Percentiles rank a stretch among this genome's conserved stretches.
Evolutionary conservation across 2,329 filamentous ascomycete species (phyloP).

Genomic region (Colletotrichum tamarilloi): DNA sequence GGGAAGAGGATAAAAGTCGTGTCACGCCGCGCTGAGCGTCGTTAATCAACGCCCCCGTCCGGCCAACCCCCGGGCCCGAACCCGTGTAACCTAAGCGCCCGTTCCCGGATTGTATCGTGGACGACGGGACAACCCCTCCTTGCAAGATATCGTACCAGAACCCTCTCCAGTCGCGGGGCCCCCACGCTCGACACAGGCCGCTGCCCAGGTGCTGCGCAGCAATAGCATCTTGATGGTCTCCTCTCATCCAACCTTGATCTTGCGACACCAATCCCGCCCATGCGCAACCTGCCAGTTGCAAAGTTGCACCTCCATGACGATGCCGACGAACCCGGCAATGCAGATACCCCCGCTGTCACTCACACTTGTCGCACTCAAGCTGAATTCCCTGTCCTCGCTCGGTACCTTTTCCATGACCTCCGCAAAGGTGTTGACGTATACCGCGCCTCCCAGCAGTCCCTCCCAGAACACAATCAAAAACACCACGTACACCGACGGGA

Average conservation of each 20-base stretch:
- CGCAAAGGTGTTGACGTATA: constrained; percentile 97
- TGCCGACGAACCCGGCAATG: constrained; percentile 85
- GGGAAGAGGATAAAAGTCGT: neutral
- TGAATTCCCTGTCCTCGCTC: constrained; percentile 86
- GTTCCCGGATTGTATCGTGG: neutral
- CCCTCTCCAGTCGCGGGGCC: neutral
- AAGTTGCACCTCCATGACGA: constrained; percentile 82
- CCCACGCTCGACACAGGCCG: neutral
- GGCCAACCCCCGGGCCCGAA: neutral
- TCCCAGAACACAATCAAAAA: constrained; percentile 94
- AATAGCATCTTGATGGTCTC: neutral
- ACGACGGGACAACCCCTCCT: neutral
- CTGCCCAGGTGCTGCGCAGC: neutral
- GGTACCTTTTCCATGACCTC: constrained; percentile 89
- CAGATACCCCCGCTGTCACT: constrained; percentile 94
- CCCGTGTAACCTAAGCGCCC: neutral
- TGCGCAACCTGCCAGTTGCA: constrained; percentile 88
- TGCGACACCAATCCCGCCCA: constrained; percentile 79
- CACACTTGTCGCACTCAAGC: constrained; percentile 87
- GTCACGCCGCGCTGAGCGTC: neutral
- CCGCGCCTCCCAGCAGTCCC: constrained; percentile 86
- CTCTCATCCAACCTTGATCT: constrained; percentile 56
- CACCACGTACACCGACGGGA: constrained; percentile 87
- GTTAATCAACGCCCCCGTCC: neutral
- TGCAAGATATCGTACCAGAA: neutral